Percentiles rank a stretch among this genome's conserved stretches.
Evolutionary conservation across 2,329 filamentous ascomycete genomes (phyloP).

Genomic region (Sordariomycetes sp.): DNA sequence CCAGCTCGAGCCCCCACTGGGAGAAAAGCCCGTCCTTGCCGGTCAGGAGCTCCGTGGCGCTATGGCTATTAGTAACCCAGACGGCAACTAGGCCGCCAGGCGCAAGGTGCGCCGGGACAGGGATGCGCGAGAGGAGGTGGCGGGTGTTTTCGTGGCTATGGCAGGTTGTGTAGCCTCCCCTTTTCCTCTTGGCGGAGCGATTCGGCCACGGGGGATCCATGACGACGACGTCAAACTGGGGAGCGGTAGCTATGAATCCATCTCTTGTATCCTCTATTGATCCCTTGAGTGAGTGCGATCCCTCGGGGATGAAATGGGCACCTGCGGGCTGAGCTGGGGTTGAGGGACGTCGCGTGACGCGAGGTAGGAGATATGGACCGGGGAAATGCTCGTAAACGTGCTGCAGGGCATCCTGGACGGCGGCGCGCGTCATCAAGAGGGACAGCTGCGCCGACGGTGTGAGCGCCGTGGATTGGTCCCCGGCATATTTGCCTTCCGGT

Average conservation of each 20-base stretch:
- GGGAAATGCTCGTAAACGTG: conserved; percentile 17
- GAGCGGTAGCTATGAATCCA: conserved; percentile 26
- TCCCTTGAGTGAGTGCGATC: conserved; percentile 26
- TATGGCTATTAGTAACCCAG: conserved; percentile 66
- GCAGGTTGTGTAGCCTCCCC: conserved; percentile 32
- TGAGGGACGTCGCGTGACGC: conserved; percentile 10
- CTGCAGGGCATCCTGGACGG: conserved; percentile 28
- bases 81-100: conserved; percentile 48
- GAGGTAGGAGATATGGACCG: conserved; percentile 34
- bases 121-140: conserved; percentile 36
- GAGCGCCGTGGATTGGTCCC: neutral
- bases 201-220: conserved; percentile 78
- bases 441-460: conserved; percentile 34
- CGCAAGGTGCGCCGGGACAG: conserved; percentile 40
- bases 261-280: conserved; percentile 26
- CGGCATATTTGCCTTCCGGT: conserved; percentile 1
- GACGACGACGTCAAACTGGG: conserved; percentile 52
- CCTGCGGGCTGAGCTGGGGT: neutral
- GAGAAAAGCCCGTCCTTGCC: conserved; percentile 45
- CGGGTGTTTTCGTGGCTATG: conserved; percentile 30
- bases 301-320: neutral
- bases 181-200: conserved; percentile 53
- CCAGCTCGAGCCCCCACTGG: conserved; percentile 50
- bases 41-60: conserved; percentile 40
- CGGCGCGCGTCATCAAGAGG: conserved; percentile 37